Conservation (phyloP, 2,329 filamentous ascomycete genomes). For the Aspergillus neoniger region DNA sequence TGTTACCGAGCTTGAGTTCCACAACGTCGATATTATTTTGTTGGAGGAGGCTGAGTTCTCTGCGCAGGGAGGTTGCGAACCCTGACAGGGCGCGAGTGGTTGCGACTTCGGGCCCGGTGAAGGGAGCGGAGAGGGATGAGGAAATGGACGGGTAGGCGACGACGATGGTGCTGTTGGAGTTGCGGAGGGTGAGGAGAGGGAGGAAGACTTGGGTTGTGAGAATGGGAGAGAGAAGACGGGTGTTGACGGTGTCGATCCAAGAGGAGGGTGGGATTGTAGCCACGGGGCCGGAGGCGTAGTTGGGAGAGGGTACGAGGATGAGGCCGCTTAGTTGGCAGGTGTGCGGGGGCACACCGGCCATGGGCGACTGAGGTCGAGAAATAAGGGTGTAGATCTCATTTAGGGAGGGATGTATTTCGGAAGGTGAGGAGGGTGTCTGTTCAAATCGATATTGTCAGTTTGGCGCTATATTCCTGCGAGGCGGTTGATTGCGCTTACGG, state of each 20-base stretch:
- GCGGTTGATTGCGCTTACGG: slow-evolving; percentile 27
- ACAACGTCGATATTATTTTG: slow-evolving; percentile 68
- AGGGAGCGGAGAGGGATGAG: slow-evolving; percentile 46
- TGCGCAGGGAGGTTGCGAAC: slow-evolving; percentile 77
- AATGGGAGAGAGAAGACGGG: slow-evolving; percentile 85
- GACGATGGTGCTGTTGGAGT: slow-evolving; percentile 51
- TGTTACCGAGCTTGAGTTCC: slow-evolving; percentile 86
- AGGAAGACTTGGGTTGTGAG: slow-evolving; percentile 86
- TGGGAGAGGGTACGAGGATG: slow-evolving; percentile 75
- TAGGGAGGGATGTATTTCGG: slow-evolving; percentile 63
- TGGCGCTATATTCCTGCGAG: background rate
- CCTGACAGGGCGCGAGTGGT: slow-evolving; percentile 84
- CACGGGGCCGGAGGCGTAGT: slow-evolving; percentile 80
- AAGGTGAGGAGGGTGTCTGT: slow-evolving; percentile 63
- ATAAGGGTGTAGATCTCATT: slow-evolving; percentile 72
- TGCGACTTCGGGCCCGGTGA: slow-evolving; percentile 74
- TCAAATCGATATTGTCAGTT: slow-evolving; percentile 17
- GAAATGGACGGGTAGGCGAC: slow-evolving; percentile 49
- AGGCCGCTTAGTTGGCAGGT: slow-evolving; percentile 75
- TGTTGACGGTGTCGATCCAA: slow-evolving; percentile 89
- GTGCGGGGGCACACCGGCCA: slow-evolving; percentile 73
- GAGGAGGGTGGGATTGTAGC: slow-evolving; percentile 80
- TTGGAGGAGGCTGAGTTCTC: slow-evolving; percentile 72
- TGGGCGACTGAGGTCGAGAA: slow-evolving; percentile 72
- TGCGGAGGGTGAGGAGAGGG: slow-evolving; percentile 68